A percentile compares a stretch with the other conserved stretches of the same genome.
These are phyloP conservation scores for Neurospora sp. DNA, from an alignment of 495 filamentous ascomycete species.

Conservation along the genomic window DNA sequence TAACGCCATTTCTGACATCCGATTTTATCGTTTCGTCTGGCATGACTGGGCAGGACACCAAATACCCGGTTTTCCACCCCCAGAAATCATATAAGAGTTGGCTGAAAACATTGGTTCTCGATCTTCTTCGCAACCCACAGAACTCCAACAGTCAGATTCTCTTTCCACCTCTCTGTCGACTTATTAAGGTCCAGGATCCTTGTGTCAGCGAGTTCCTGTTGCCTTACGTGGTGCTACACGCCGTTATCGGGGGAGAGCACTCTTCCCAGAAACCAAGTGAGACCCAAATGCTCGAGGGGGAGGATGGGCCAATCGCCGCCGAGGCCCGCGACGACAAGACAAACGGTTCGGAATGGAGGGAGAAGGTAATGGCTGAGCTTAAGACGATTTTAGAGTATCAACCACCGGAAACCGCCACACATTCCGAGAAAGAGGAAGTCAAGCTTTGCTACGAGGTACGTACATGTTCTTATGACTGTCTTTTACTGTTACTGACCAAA, in stretches of 20 bases:
- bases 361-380: slow-evolving; percentile 63
- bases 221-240: slow-evolving; percentile 73
- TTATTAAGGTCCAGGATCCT: slow-evolving; percentile 73
- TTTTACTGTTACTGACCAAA: not conserved
- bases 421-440: slow-evolving; percentile 52
- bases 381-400: slow-evolving; percentile 57
- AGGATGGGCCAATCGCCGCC: not conserved
- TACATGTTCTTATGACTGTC: not conserved
- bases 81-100: slow-evolving; percentile 62
- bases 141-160: slow-evolving; percentile 60
- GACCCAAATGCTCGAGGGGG: not conserved
- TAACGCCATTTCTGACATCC: slow-evolving; percentile 79
- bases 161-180: slow-evolving; percentile 67
- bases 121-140: slow-evolving; percentile 65
- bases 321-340: not conserved
- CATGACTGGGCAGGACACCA: slow-evolving; percentile 39
- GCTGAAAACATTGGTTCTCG: slow-evolving; percentile 69
- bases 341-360: slow-evolving; percentile 52
- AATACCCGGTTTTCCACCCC: slow-evolving; percentile 68
- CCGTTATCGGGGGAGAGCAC: slow-evolving; percentile 47
- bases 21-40: slow-evolving; percentile 58
- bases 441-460: slow-evolving; percentile 76
- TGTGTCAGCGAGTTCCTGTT: slow-evolving; percentile 77
- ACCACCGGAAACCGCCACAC: slow-evolving; percentile 39
- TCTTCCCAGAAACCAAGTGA: not conserved